Percentiles rank a stretch among this genome's conserved stretches.
Evolutionary conservation across 2,329 filamentous ascomycete species (phyloP).

Genomic region (Fusarium chaquense): DNA sequence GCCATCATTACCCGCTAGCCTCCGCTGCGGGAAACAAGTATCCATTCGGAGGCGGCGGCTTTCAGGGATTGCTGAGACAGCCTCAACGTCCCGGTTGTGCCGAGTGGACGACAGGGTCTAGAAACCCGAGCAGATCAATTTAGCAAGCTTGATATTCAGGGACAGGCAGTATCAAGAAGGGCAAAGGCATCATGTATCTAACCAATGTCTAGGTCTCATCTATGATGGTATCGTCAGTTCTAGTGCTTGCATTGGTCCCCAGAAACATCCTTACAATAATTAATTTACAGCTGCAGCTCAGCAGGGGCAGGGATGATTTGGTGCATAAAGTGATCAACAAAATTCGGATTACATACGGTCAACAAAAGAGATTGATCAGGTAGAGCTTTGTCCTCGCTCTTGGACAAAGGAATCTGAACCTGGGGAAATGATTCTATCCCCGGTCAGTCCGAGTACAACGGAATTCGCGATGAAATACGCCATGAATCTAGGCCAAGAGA

Average conservation of each 20-base stretch:
- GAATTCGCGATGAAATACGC: neutral
- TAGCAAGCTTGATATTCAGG: constrained; percentile 3
- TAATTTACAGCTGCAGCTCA: neutral
- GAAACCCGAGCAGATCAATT: constrained; percentile 9
- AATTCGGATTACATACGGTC: neutral
- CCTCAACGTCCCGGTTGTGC: constrained; percentile 12
- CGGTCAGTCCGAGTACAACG: neutral
- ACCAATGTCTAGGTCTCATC: neutral
- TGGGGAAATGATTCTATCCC: neutral
- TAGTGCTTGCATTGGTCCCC: constrained; percentile 2
- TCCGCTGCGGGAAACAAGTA: constrained; percentile 7
- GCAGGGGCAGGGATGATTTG: constrained; percentile 1
- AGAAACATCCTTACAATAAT: constrained; percentile 2
- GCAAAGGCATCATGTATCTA: neutral
- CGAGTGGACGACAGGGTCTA: constrained; percentile 7
- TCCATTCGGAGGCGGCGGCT: constrained; percentile 14
- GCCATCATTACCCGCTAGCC: constrained; percentile 16
- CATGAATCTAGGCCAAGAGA: neutral
- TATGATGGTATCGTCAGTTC: neutral
- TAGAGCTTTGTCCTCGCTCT: neutral
- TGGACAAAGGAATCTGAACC: constrained; percentile 2
- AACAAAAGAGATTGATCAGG: neutral
- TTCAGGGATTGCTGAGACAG: constrained; percentile 13
- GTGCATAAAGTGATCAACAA: constrained; percentile 5
- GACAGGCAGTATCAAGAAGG: neutral